Evolutionary conservation across 2,329 filamentous ascomycete genomes (phyloP), one percentile per base, ranked within the genome.

Genomic region (Magnaporthiopsis poae): DNA sequence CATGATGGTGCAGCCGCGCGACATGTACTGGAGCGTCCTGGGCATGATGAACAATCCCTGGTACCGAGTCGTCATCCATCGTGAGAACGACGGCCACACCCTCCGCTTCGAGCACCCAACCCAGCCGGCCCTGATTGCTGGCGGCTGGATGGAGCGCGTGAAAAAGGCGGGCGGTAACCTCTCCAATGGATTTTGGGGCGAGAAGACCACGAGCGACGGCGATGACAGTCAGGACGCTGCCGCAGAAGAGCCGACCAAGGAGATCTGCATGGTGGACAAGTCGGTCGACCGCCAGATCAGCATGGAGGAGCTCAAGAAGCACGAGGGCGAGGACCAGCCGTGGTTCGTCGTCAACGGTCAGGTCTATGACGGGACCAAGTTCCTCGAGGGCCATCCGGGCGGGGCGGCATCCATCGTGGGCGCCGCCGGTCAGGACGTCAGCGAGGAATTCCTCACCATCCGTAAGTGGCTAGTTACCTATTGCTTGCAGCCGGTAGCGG

Each of bases 11-110:
- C 92, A 96, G 74, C 93, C 93, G 5, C 84, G 91, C 68, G 93
- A 97, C 72, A 95, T 96, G 91, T 96, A 96, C 78, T 97, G 93
- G 93, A 92, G 87, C 68, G 92, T 96, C 2, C 79, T 96, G 59
- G 92, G 93, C 0, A 97, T 97, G 93, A 96, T 97, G 93, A 96
- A 96, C 77, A 96, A 96, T 72, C 90, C 91, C 0, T 97, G 93
- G 93, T 97, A 90, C 75, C 84, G 93, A 5, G 84, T 97, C 0
- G 86, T 88, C 1, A 90, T 97, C 66, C 85, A 86, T 65, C 88
- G 87, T 66, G 88, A 93, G 68, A 82, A 80, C 0, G 81, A 85
- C 21, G 82, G 81, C 0, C 80, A 85, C 21, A 77, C 74, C 9
- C 77, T 96, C 60, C 82, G 86, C 7, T 97, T 97, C 71, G 92